Conservation (phyloP, 169 alveolate genomes). For the Babesia ovata region DNA sequence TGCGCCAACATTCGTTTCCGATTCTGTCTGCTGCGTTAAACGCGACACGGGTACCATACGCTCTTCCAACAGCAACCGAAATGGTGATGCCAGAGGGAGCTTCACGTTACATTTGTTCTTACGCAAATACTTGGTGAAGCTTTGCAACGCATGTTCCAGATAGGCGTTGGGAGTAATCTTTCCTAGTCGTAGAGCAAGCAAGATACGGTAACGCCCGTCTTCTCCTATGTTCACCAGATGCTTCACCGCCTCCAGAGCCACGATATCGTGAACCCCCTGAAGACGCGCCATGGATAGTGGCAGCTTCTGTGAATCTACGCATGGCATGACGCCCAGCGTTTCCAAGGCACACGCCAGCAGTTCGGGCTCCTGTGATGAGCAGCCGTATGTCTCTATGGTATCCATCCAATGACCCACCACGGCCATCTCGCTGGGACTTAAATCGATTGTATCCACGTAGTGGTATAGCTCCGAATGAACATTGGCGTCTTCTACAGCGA, state of each 20-base stretch:
- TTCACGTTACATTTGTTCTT: constrained; percentile 4
- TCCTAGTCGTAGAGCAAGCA: constrained; percentile 6
- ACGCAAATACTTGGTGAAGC: constrained; percentile 11
- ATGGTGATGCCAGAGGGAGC: constrained; percentile 3
- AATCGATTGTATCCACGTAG: not conserved
- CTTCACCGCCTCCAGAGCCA: constrained; percentile 28
- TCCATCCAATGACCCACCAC: constrained; percentile 6
- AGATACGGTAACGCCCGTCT: constrained; percentile 29
- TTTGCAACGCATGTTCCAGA: constrained; percentile 15
- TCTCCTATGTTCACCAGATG: constrained; percentile 23
- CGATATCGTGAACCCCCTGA: not conserved
- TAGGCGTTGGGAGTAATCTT: constrained; percentile 9
- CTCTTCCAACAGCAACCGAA: not conserved
- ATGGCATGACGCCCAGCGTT: not conserved
- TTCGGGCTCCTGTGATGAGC: constrained; percentile 21
- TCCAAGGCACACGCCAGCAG: constrained; percentile 30
- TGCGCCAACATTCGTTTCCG: too few species aligned
- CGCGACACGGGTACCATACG: not conserved
- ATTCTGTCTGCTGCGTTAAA: too few species aligned
- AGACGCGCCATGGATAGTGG: not conserved
- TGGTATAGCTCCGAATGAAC: constrained; percentile 19
- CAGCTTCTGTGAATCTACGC: not conserved
- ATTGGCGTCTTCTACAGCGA: constrained; percentile 11
- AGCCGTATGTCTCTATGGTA: not conserved
- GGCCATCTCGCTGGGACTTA: constrained; percentile 10